Conservation (phyloP, 768 basidiomycete species). For the Boletus fagicola region DNA sequence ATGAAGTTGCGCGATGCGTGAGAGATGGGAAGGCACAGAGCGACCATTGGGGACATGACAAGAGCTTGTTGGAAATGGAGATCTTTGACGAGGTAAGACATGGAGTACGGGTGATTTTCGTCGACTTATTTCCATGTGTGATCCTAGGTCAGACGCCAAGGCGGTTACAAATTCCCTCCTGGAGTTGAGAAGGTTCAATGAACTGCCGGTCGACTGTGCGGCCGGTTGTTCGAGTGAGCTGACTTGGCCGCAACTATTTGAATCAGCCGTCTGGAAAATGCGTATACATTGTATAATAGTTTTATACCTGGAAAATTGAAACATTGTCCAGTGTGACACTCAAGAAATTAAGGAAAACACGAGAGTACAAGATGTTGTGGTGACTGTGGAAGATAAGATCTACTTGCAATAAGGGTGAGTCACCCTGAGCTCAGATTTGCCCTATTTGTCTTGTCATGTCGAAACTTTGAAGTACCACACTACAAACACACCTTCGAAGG, state of each 20-base stretch:
- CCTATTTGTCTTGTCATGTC: not conserved
- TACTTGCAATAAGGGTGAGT: too few relatives aligned
- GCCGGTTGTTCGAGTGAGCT: not conserved
- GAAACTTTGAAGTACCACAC: not conserved
- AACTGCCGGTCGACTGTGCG: not conserved
- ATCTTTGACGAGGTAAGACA: slow-evolving; percentile 76
- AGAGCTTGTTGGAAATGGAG: slow-evolving; percentile 77
- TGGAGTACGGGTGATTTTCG: slow-evolving; percentile 5
- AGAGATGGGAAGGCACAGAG: slow-evolving; percentile 74
- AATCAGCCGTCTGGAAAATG: not conserved
- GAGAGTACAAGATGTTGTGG: not conserved
- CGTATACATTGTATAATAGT: not conserved
- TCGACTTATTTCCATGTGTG: slow-evolving; percentile 14
- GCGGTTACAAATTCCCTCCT: slow-evolving; percentile 59
- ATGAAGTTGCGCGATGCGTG: slow-evolving; percentile 80
- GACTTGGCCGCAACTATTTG: not conserved
- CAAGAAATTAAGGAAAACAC: not conserved
- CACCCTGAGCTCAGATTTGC: not conserved
- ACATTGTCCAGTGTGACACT: not conserved
- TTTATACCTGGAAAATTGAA: not conserved
- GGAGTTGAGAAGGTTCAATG: slow-evolving; percentile 53
- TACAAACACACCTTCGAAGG: not conserved
- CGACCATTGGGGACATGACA: slow-evolving; percentile 70
- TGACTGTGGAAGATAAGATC: not conserved
- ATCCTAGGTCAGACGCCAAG: slow-evolving; percentile 61